Evolutionary conservation across 1,139 yeast species (phyloP).

Genomic region (Blastobotrys proliferans): DNA sequence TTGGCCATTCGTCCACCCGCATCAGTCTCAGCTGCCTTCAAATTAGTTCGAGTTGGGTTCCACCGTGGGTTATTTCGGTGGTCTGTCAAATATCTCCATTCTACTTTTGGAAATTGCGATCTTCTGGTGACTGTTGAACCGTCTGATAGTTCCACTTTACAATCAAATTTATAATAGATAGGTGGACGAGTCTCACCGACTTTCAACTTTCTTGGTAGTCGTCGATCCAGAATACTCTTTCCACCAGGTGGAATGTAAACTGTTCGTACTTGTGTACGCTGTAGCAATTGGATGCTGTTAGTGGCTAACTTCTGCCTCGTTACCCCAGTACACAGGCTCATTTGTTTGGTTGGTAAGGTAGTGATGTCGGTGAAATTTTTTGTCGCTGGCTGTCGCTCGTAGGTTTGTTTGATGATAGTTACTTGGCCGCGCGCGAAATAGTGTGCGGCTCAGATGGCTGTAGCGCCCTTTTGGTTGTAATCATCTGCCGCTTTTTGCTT

Average conservation of each 20-base stretch:
- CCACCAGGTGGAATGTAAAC: conserved; percentile 27
- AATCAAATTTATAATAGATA: conserved; percentile 83
- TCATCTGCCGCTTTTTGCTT: no score
- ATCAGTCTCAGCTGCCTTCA: conserved; percentile 69
- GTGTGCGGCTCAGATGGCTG: no score
- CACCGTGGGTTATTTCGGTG: conserved; percentile 81
- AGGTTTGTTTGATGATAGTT: no score
- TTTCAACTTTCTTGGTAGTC: conserved; percentile 31
- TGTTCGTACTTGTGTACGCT: conserved; percentile 14
- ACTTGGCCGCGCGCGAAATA: no score
- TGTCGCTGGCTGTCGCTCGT: no score
- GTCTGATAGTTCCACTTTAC: conserved; percentile 81
- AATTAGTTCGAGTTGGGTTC: conserved; percentile 82
- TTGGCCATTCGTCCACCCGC: conserved; percentile 82
- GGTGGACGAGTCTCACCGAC: conserved; percentile 90
- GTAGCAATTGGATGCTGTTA: no score
- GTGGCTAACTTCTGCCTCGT: no score
- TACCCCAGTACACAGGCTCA: no score
- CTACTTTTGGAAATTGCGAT: conserved; percentile 85
- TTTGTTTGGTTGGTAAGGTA: no score
- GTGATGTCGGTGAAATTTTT: no score
- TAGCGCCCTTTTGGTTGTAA: no score
- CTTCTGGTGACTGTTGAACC: conserved; percentile 83
- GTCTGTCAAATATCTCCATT: conserved; percentile 80
- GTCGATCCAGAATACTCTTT: conserved; percentile 24